Evolutionary conservation across 2,329 filamentous ascomycete species (phyloP), one percentile per base, ranked within the genome.

Genomic region (Sclerotinia borealis): DNA sequence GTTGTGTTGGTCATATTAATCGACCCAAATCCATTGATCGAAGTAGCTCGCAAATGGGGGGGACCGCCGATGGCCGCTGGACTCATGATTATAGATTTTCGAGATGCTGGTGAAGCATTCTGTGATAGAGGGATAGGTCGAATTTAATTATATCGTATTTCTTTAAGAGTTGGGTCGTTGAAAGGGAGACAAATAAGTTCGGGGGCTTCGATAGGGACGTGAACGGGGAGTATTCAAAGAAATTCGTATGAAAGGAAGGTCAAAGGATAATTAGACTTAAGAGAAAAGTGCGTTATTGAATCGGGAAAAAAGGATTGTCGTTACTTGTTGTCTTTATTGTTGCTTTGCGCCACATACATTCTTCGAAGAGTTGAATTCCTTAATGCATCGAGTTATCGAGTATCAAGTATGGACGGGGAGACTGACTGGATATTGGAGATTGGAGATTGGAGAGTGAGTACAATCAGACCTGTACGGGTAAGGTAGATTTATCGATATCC

Each of bases 61-160:
- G 67, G 65, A 39, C 68, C 68, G 37, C 67, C 68, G 19, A 69
- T 63, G 47, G 68, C 68, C 43, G 65, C 65, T 65, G 73, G 72
- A 71, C 72, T 75, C 73, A 75, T 75, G 43, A 55, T 63, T 62
- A 64, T 49, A 43, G 49, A 43, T 50, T 39, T 39, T 51, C 48
- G 45, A 50, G 29, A 56, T 58, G 43, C 29, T 39, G 49, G 50
- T 37, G 50, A 59, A 68, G 66, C 69, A 71, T 71, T 27, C 66
- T 47, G 25, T 31, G 54, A 15, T 22, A 5, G n/a, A 43, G 39
- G 37, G 51, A 29, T 34, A 17, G 15, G 29, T 34, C n/a, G 27
- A 45, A 39, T 56, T 45, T 17, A 56, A 34, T 45, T 25, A 45
- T 34, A 45, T 56, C 39, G 13, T 34, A 22, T 36, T 58, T 43